Base-by-base conservation (phyloP, 1,284 basidiomycete species). In the Moesziomyces parantarcticus region DNA sequence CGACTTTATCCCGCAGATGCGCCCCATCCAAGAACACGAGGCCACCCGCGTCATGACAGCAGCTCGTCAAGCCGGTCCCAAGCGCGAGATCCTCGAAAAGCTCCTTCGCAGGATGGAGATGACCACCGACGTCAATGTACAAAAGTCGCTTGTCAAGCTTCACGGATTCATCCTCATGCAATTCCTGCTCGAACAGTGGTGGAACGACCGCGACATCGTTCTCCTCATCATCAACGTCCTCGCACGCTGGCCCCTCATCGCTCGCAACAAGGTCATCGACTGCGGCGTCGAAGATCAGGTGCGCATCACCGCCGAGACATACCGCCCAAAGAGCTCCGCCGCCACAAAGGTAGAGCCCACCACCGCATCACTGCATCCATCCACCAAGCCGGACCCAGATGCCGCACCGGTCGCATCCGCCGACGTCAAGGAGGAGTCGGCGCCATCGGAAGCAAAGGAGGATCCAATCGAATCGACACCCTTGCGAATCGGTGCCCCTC, bases 101-200 rank as follows among this genome's bases (percentile, higher is more conserved):
- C 86, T 99, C 10, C 87, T 99, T 21, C 90, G 90, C 57, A 91
- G 97, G 65, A 90, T 99, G 74, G 81, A 94, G 92, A 90, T 96
- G 76, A 96, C 94, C 1, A 89, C 91, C 40, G 93, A 97, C 61
- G 88, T 89, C 44, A 87, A 88, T 0, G 90, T 93, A 20, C 87
- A 95, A 39, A 89, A 93, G 45, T 90, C 93, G 81, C 87, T 98
- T 54, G 92, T 97, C 89, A 91, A 94, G 29, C 86, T 98, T 80
- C 93, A 97, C 84, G 95, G 94, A 1, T 94, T 97, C 83, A 92
- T 91, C 84, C 86, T 96, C 22, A 94, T 98, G 92, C 91, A 89
- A 48, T 93, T 92, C 81, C 87, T 98, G 45, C 86, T 98, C 32
- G 89, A 92, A 49, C 94, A 98, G 78, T 87, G 94, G 80, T 83